Percentiles rank a stretch among this genome's conserved stretches.
Conservation (phyloP, 345 rosid genomes). For the Corymbia maculata region DNA sequence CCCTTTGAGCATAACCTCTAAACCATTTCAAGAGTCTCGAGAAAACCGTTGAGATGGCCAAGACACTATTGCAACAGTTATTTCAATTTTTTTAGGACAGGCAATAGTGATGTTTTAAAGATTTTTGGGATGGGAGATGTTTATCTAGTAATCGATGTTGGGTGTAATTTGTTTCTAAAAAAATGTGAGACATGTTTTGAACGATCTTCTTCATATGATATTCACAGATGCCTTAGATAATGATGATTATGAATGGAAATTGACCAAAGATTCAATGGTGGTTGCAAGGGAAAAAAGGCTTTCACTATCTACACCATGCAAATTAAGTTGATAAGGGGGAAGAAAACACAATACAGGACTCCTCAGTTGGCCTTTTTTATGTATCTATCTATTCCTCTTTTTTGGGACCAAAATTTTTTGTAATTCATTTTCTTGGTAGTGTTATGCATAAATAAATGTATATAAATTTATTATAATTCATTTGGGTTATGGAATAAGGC, state of each 20-base stretch:
- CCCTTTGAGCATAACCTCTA: too few species aligned
- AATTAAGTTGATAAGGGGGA: background rate
- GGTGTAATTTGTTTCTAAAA: background rate
- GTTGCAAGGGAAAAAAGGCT: background rate
- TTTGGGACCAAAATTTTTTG: too few species aligned
- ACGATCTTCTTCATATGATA: background rate
- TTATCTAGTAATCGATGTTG: background rate
- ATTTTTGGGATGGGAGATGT: background rate
- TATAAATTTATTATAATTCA: too few species aligned
- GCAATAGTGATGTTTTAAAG: background rate
- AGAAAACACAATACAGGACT: background rate
- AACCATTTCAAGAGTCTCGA: too few species aligned
- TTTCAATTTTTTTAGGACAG: background rate
- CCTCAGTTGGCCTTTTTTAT: background rate
- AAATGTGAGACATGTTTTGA: background rate
- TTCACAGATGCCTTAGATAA: background rate
- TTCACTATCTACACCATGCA: background rate
- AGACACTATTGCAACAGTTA: rapidly evolving
- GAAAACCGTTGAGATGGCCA: too few species aligned
- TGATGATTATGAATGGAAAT: background rate
- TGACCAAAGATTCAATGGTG: background rate
- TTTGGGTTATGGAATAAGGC: too few species aligned
- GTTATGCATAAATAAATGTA: too few species aligned
- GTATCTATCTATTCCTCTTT: too few species aligned
- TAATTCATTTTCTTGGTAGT: too few species aligned